Conservation (phyloP, 164 flowering plant species). For the Brasenia schreberi region DNA sequence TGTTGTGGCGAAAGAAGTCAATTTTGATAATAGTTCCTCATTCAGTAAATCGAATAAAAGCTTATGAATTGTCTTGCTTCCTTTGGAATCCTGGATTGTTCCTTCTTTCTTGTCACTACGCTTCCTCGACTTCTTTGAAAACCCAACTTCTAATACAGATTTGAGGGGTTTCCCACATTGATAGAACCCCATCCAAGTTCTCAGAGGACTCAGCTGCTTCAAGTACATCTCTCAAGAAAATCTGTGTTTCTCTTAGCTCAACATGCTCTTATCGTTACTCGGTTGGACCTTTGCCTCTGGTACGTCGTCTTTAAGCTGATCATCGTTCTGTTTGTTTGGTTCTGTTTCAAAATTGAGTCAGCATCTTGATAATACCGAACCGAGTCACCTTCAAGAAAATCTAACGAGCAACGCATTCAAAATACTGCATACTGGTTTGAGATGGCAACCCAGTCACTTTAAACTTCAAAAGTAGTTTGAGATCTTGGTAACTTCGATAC, state of each 20-base stretch:
- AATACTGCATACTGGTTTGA: too few relatives aligned
- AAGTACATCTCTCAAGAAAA: conserved; percentile 61
- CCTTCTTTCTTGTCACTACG: conserved; percentile 18
- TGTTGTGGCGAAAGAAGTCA: conserved; percentile 26
- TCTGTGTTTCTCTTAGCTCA: conserved; percentile 36
- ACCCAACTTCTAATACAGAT: conserved; percentile 41
- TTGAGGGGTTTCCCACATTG: conserved; percentile 36
- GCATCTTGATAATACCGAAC: too few relatives aligned
- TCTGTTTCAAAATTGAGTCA: too few relatives aligned
- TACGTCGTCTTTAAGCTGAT: too few relatives aligned
- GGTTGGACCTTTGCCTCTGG: too few relatives aligned
- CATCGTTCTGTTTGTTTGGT: too few relatives aligned
- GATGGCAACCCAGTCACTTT: too few relatives aligned
- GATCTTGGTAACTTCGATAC: too few relatives aligned
- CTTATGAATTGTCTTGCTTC: conserved; percentile 30
- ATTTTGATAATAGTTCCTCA: conserved; percentile 39
- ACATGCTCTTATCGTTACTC: conserved; percentile 14
- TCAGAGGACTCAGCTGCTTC: conserved; percentile 65
- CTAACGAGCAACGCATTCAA: too few relatives aligned
- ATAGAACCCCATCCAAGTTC: conserved; percentile 22
- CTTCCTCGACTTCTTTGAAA: conserved; percentile 63
- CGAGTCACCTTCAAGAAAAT: too few relatives aligned
- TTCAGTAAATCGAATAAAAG: conserved; percentile 58
- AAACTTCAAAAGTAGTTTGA: too few relatives aligned
- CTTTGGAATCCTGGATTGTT: conserved; percentile 9